phyloP scores from a whole-genome alignment of 2,329 filamentous ascomycete genomes.

The Fusarium virguliforme region DNA sequence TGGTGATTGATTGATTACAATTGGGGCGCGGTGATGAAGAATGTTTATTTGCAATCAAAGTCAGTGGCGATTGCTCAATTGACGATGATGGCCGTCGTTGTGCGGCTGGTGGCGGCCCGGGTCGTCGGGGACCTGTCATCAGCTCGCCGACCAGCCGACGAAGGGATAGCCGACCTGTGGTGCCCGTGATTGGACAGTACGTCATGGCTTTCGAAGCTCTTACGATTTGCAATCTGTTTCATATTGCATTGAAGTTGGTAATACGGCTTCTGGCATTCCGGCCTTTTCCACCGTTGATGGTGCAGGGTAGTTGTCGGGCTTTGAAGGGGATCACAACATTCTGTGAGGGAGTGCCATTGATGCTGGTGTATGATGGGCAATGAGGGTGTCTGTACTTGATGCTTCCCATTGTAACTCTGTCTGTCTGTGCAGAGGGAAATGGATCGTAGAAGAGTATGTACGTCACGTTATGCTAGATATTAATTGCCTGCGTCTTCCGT shows the following conservation, averaged over 20 bases:
- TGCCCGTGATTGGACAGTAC: constrained; percentile 1
- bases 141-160: constrained; percentile 21
- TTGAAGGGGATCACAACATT: not conserved
- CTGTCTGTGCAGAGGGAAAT: not conserved
- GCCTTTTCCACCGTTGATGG: not conserved
- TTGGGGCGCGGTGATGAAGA: not conserved
- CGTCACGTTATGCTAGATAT: not conserved
- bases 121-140: constrained; percentile 15
- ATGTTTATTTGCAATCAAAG: constrained; percentile 17
- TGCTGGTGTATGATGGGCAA: not conserved
- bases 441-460: not conserved
- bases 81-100: not conserved
- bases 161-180: not conserved
- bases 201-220: constrained; percentile 2
- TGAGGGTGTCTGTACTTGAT: too few relatives aligned
- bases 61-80: not conserved
- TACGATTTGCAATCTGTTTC: not conserved
- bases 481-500: not conserved
- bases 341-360: not conserved
- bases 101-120: constrained; percentile 2
- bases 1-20: constrained; percentile 2
- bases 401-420: too few relatives aligned
- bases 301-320: constrained; percentile 3
- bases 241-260: not conserved
- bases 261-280: not conserved